Base-by-base conservation (phyloP, 208 protist genomes). In the Polymyxa betae region DNA sequence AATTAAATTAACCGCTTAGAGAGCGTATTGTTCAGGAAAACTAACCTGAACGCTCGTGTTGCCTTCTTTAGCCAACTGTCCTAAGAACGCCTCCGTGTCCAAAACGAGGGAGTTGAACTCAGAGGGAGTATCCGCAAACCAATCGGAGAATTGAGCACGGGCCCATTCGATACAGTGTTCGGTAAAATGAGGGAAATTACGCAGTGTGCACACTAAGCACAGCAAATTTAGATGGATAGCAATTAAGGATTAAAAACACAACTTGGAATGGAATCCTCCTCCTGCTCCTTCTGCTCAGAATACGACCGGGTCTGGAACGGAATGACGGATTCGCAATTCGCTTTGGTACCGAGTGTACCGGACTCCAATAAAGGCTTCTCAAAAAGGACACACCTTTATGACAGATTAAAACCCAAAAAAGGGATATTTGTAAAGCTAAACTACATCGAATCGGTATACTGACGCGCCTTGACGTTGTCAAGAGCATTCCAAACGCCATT, bases 361-460 rank as follows among this genome's bases (percentile, higher is more conserved):
- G 96, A 98, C 93, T 99, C 99, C 38, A 99, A 95, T 20, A 99
- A 95, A 35, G 99, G 96, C 93, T 97, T 98, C 12, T 90, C 94
- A 95, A 98, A 98, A 92, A 97, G 97, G 10, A 99, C 95, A 91
- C 97, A 99, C 41, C 49, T 60, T 5, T 5, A 5, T 29, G 49
- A 60, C 38, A 45, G 1, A 29, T 60, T 29, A 60, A 60, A 5
- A 29, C 5, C 5, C 5, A 60, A 60, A 5, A 60, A 29, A 24
- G 12, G 24, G 12, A 60, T 29, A 5, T 5, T 60, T 5, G 5
- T 60, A 60, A 5, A 60, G 49, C 49, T 60, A 29, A 5, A 24
- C 5, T 60, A 60, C 49, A 92, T 93, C 38, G 78, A 77, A 90
- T 94, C 93, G 52, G 93, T 93, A 91, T 96, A 96, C 38, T 91